Conservation (phyloP, 2,329 filamentous ascomycete genomes). For the Aspergillus sojae region DNA sequence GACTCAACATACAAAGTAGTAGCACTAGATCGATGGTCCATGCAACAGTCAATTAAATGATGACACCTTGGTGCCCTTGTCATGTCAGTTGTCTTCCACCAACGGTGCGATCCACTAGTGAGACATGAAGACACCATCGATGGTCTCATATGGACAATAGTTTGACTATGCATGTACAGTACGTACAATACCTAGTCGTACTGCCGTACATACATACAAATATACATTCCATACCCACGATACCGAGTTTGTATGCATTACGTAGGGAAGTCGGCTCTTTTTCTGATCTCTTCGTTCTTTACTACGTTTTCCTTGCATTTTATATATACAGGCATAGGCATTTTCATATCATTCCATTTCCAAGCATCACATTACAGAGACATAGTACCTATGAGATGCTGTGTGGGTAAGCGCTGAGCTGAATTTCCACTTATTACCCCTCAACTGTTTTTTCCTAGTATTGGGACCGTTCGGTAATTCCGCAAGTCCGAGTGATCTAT, state of each 20-base stretch:
- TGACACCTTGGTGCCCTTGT: background rate
- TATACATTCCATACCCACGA: background rate
- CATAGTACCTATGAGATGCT: background rate
- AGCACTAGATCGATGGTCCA: background rate
- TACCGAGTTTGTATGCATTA: background rate
- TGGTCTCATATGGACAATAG: background rate
- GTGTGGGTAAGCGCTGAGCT: background rate
- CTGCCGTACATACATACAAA: background rate
- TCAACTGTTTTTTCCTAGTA: background rate
- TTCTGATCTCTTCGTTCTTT: background rate
- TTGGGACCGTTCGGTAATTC: background rate
- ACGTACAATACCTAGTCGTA: background rate
- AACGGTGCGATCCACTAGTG: background rate
- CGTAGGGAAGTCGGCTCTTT: background rate
- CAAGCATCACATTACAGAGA: background rate
- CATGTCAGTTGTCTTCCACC: background rate
- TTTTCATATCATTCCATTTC: too few relatives aligned
- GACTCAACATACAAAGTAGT: background rate
- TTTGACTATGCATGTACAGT: background rate
- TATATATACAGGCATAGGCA: background rate
- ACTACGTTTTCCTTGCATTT: too few relatives aligned
- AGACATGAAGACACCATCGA: slow-evolving; percentile 4
- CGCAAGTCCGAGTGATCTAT: background rate
- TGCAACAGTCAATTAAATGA: background rate
- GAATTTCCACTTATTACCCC: background rate